These are phyloP conservation scores for Trametes versicolor DNA, from an alignment of 1,284 basidiomycete species.

Conservation along the genomic window DNA sequence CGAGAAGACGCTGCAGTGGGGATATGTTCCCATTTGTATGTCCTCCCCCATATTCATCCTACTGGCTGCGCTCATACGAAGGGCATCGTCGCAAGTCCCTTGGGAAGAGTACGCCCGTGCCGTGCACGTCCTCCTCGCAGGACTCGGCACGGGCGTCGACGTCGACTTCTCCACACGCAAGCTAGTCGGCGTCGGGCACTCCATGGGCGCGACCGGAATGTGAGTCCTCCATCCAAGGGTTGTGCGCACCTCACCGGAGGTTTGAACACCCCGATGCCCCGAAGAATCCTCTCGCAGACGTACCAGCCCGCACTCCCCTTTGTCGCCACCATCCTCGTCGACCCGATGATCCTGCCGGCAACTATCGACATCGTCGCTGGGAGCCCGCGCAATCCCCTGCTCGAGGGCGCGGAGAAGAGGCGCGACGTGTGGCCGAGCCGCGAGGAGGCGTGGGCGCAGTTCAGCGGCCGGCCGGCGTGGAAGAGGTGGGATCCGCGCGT, in stretches of 20 bases:
- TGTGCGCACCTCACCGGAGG: too few species aligned
- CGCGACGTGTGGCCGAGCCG: conserved; percentile 60
- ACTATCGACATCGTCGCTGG: conserved; percentile 26
- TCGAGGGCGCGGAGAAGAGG: conserved; percentile 48
- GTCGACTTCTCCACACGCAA: conserved; percentile 47
- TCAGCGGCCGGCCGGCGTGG: conserved; percentile 52
- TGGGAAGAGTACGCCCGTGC: conserved; percentile 51
- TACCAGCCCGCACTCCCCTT: conserved; percentile 51
- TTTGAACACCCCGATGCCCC: too few species aligned
- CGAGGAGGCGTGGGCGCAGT: conserved; percentile 54
- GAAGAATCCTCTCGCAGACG: conserved; percentile 51
- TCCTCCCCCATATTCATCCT: conserved; percentile 22
- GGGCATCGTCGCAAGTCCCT: conserved; percentile 33
- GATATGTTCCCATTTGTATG: conserved; percentile 55
- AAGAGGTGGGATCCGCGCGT: conserved; percentile 61
- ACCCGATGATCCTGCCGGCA: conserved; percentile 52
- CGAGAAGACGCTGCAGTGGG: conserved; percentile 51
- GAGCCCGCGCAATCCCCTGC: conserved; percentile 39
- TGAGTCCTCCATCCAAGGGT: conserved; percentile 32
- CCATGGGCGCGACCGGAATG: conserved; percentile 51
- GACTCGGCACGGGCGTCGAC: conserved; percentile 44
- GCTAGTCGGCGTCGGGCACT: conserved; percentile 51
- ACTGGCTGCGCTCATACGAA: not conserved
- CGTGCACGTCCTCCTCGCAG: conserved; percentile 47
- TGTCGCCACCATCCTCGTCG: conserved; percentile 52